Evolutionary conservation across 768 basidiomycete species (phyloP).

Genomic region (Mycena venus): DNA sequence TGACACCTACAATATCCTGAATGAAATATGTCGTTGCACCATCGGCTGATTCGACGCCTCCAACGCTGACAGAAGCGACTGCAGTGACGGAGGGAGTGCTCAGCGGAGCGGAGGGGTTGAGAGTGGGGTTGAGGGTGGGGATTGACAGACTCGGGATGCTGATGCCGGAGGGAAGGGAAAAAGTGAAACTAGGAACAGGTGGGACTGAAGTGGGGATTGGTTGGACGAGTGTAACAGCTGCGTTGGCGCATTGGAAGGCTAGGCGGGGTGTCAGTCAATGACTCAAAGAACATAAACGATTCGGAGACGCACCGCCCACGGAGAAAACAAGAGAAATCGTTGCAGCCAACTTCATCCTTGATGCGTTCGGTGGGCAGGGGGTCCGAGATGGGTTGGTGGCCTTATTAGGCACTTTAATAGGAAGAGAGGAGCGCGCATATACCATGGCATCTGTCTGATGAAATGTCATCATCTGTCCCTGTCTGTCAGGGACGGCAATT

Average conservation of each 20-base stretch:
- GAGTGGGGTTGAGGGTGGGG: no score
- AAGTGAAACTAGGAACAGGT: background rate
- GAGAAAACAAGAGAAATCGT: conserved; percentile 14
- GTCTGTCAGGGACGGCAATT: no score
- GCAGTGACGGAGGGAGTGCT: conserved; percentile 8
- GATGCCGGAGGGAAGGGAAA: no score
- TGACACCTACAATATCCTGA: background rate
- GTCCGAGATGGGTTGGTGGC: no score
- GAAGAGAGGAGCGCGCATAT: background rate
- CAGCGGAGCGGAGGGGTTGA: background rate
- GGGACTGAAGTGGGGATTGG: background rate
- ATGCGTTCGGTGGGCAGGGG: background rate
- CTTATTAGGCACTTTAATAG: background rate
- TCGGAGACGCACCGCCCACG: background rate
- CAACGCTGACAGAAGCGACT: conserved; percentile 8
- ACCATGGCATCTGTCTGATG: background rate
- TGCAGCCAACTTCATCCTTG: conserved; percentile 10
- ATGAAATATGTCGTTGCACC: conserved; percentile 16
- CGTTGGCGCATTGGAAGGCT: conserved; percentile 3
- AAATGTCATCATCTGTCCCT: no score
- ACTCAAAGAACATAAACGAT: background rate
- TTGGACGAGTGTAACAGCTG: conserved; percentile 11
- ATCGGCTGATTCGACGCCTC: conserved; percentile 11
- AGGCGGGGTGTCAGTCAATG: background rate
- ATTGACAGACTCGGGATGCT: no score